Base-by-base conservation (phyloP, 2,329 filamentous ascomycete genomes). In the Colletotrichum siamense region DNA sequence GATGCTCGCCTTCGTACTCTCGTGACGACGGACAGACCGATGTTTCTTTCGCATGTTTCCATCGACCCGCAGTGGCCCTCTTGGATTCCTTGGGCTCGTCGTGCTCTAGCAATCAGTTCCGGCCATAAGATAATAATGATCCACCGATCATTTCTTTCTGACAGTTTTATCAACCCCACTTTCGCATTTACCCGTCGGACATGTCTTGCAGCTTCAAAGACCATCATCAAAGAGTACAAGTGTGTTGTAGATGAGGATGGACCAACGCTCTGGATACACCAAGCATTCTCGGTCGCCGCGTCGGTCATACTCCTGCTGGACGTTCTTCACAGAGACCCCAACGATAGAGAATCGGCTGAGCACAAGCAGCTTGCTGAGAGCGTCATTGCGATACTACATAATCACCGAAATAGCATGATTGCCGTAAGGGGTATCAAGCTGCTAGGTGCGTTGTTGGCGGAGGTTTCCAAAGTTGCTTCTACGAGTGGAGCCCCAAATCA, bases 171-270 rank as follows among this genome's bases (percentile, higher is more conserved):
- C 10, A 52, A 52, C 2, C n/a, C 44, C 9, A 6, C 44, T 52
- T 52, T 52, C 6, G 44, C 44, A 52, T 52, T 52, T 2, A 52
- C 44, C 3, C 44, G 44, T 12, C 44, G 44, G 18, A 86, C 84
- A 1, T 86, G 84, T 65, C 79, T 85, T 15, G 82, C 84, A 1
- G 84, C 85, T 4, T 82, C 84, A 18, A 85, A 83, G 79, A 86
- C 85, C 3, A 86, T 86, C 63, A 76, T 86, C 79, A 81, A 80
- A 13, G 81, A 82, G 69, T 80, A 80, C 69, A 78, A 78, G 67
- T 36, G 26, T 3, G 78, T 78, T 18, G 68, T 75, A 6, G 72
- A 79, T 5, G 80, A 81, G 22, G 78, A 79, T 28, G 78, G 75
- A 6, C 80, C 80, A 2, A 68, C 79, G 15, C 67, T 83, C 1